These are phyloP conservation scores for Wickerhamomyces sp. DNA, from an alignment of 1,139 yeast species.

Conservation along the genomic window DNA sequence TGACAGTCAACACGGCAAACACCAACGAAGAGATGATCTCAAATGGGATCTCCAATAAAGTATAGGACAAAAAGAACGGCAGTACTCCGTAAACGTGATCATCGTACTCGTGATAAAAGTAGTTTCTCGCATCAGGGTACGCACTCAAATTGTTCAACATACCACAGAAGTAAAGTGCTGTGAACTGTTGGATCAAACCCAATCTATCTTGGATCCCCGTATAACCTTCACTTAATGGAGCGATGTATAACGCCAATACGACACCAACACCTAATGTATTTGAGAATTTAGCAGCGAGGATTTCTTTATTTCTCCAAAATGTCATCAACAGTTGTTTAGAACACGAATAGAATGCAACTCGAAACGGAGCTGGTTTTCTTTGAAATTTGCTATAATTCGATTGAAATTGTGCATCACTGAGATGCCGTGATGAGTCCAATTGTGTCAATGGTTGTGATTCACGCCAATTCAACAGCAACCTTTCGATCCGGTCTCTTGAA, in stretches of 20 bases:
- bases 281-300: constrained; percentile 57
- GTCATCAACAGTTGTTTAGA: constrained; percentile 17
- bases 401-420: constrained; percentile 8
- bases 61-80: constrained; percentile 64
- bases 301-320: constrained; percentile 41
- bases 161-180: constrained; percentile 73
- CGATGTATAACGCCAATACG: constrained; percentile 61
- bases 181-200: constrained; percentile 71
- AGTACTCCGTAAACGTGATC: constrained; percentile 68
- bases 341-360: constrained; percentile 28
- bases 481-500: constrained; percentile 28
- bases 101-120: constrained; percentile 73
- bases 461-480: constrained; percentile 26
- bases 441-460: background rate
- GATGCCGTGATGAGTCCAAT: background rate
- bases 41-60: constrained; percentile 65
- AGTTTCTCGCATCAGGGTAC: constrained; percentile 69
- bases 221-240: constrained; percentile 57
- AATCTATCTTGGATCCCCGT: constrained; percentile 62
- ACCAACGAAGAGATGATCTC: constrained; percentile 58
- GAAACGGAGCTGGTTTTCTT: constrained; percentile 28
- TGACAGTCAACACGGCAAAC: constrained; percentile 56
- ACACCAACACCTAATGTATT: constrained; percentile 66
- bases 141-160: constrained; percentile 72
- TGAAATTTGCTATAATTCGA: constrained; percentile 11